Base-by-base conservation (phyloP, 2,329 filamentous ascomycete species). In the Colletotrichum aenigma region DNA sequence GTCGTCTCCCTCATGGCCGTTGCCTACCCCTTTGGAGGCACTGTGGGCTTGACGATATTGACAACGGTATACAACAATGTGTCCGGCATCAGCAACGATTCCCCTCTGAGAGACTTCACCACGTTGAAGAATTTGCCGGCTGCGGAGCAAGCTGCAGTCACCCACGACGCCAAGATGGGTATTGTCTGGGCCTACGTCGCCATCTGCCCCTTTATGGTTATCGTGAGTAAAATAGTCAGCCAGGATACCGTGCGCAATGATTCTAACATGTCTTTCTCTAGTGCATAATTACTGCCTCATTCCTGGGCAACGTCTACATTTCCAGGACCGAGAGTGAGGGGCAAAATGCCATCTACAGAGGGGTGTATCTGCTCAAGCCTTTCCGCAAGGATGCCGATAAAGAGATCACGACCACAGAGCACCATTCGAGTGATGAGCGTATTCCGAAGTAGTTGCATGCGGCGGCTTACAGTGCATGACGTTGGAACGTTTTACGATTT, bases 131-230 rank as follows among this genome's bases (percentile, higher is more conserved):
- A 78, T 4, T 79, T 88, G 9, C 83, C 86, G 0, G 60, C 80
- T 2, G 81, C 78, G 0, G 78, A 82, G 10, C 85, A 87, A 68
- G 79, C 81, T 0, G 79, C 79, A 4, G 83, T 90, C 2, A 84
- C 86, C 5, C 81, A 86, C 10, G 84, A 84, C 7, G 89, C 87
- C 4, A 88, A 87, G 77, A 87, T 86, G 74, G 92, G 91, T 0
- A 90, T 94, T n/a, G 90, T 92, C 77, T 93, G 92, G 89, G 90
- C 92, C 0, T 93, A 93, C 78, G 87, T 93, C 52, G 85, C 91
- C 0, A 88, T 94, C 48, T 83, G 90, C 15, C 92, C 92, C 0
- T 88, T 94, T 73, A 87, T 93, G 83, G 81, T 84, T 30, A 32
- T 86, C 74, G 86, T 86, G 78, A 77, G 83, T 79, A 6, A 26